A percentile compares a stretch with the other conserved stretches of the same genome.
Conservation (phyloP, 164 flowering plant species). For the Nymphaea thermarum region DNA sequence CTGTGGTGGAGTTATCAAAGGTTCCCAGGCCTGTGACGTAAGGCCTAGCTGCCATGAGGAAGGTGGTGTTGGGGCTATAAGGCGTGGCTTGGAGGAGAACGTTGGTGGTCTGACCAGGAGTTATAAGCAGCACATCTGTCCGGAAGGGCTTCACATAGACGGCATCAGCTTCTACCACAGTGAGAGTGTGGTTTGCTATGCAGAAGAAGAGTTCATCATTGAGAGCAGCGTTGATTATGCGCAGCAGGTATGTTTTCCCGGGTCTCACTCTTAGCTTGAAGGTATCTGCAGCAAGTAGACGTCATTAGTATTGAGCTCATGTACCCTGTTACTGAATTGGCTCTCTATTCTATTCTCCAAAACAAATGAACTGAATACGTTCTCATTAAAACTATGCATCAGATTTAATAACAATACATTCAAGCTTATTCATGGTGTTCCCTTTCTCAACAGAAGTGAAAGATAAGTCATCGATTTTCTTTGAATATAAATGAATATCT, state of each 20-base stretch:
- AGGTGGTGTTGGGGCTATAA: constrained; percentile 30
- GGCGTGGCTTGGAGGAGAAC: constrained; percentile 53
- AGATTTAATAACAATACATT: too few relatives aligned
- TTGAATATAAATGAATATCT: too few relatives aligned
- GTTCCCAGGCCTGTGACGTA: constrained; percentile 46
- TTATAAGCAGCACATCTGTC: constrained; percentile 34
- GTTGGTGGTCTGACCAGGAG: constrained; percentile 76
- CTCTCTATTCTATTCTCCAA: too few relatives aligned
- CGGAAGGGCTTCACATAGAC: constrained; percentile 57
- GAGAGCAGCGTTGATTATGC: constrained; percentile 72
- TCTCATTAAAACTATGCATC: too few relatives aligned
- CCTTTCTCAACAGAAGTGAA: background rate
- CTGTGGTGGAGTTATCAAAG: constrained; percentile 52
- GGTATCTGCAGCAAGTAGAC: constrained; percentile 28
- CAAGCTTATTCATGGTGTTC: too few relatives aligned
- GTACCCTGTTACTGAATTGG: too few relatives aligned
- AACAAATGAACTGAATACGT: too few relatives aligned
- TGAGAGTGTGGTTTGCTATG: constrained; percentile 59
- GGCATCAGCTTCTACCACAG: constrained; percentile 61
- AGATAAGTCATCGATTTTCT: background rate
- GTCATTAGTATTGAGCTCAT: background rate
- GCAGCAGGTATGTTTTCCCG: constrained; percentile 60
- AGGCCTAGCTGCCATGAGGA: constrained; percentile 53
- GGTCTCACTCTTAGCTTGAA: constrained; percentile 60
- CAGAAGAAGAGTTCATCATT: constrained; percentile 74